These are phyloP conservation scores for Sanghuangporus baumii DNA, from an alignment of 1,284 basidiomycete genomes.

Conservation along the genomic window DNA sequence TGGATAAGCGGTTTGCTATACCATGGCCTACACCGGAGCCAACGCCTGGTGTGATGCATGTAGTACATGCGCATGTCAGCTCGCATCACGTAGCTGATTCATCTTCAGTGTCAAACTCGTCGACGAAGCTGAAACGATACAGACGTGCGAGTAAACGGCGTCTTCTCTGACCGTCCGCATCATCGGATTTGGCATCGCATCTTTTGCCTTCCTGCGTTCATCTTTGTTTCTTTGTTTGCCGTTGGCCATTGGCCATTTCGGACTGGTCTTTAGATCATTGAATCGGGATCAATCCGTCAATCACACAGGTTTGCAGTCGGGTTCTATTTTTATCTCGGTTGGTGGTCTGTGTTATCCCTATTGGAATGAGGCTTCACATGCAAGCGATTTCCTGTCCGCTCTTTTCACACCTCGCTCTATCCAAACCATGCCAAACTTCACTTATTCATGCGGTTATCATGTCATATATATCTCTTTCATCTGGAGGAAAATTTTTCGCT, in stretches of 20 bases:
- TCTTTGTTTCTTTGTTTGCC: neutral
- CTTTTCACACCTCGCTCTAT: neutral
- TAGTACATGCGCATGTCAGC: neutral
- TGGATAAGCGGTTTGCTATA: slow-evolving; percentile 25
- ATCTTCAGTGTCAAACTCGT: slow-evolving; percentile 2
- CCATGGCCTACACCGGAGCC: slow-evolving; percentile 8
- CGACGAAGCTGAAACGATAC: neutral
- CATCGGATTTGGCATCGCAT: neutral
- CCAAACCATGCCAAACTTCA: neutral
- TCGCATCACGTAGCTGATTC: neutral
- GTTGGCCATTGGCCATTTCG: neutral
- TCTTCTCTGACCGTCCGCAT: neutral
- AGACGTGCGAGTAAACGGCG: neutral
- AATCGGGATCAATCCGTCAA: neutral
- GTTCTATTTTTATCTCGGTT: neutral
- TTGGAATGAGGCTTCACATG: neutral
- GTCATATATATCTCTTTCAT: neutral
- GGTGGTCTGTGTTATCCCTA: neutral
- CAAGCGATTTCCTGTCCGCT: neutral
- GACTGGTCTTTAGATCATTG: neutral
- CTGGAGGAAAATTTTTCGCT: neutral
- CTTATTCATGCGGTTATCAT: neutral
- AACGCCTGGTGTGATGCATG: neutral
- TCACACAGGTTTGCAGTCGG: neutral
- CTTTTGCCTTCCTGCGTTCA: neutral